Base-by-base conservation (phyloP, 495 filamentous ascomycete species). In the Letharia lupina region DNA sequence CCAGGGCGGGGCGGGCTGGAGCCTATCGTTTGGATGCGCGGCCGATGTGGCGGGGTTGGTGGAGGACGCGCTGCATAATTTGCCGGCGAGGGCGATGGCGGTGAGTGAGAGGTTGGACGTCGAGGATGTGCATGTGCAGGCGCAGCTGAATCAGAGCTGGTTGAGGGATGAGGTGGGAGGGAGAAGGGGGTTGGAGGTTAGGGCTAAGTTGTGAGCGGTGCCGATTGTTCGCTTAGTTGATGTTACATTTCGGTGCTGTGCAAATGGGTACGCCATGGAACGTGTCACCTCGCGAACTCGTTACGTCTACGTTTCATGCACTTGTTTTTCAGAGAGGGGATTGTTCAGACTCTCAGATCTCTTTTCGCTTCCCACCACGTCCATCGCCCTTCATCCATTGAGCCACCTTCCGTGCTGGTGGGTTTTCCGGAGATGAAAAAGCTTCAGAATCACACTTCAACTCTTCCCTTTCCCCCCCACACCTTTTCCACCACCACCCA, bases 1-100 rank as follows among this genome's bases (percentile, higher is more conserved):
- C 9, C 81, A 82, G 60, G 79, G 79, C 28, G 52, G 77, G 10
- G 74, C 76, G 13, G 80, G 80, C 11, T 83, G 79, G 80, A 76
- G 72, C 54, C 62, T 83, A 58, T 70, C 74, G 0, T 81, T 80
- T 67, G 80, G 80, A 0, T 78, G 78, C 67, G 78, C 78, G 12
- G 69, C 68, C 35, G 78, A 80, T 58, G 75, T 78, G 15, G 70
- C 66, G 20, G 68, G 60, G 50, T 68, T 79, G 31, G 74, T 79
- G 13, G 71, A 76, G 41, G 76, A 77, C 42, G 72, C 74, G 23
- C 65, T 78, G 8, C 67, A 67, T 12, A 71, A 71, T 40, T 28
- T 69, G 31, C 41, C 54, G 6, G 47, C 67, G 8, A 67, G 31
- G 47, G 50, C 67, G 8, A 68, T 68, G 67, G 52, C 52, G 12